phyloP scores from a whole-genome alignment of 2,329 filamentous ascomycete species.

The Paraphaeosphaeria sporulosa region DNA sequence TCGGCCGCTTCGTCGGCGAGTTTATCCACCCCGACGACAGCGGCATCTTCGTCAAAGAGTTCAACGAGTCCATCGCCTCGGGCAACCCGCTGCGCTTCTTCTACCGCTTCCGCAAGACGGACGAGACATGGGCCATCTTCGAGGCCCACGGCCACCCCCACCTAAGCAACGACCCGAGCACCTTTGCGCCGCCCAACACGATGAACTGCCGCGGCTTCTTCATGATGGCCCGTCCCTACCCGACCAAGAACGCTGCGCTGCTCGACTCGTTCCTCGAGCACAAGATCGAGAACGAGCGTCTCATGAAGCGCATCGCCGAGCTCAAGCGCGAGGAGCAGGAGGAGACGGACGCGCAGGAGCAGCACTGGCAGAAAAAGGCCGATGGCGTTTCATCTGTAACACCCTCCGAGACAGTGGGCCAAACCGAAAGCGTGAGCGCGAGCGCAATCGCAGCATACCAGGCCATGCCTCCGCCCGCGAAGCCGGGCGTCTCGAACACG shows the following conservation, averaged over 20 bases:
- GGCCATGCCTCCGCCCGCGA: conserved; percentile 72
- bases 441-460: conserved; percentile 53
- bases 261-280: conserved; percentile 95
- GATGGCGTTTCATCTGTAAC: conserved; percentile 64
- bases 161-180: conserved; percentile 73
- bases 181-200: conserved; percentile 66
- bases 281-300: conserved; percentile 92
- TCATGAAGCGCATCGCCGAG: conserved; percentile 84
- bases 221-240: conserved; percentile 90
- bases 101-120: conserved; percentile 80
- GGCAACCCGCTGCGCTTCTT: conserved; percentile 84
- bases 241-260: conserved; percentile 83
- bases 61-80: conserved; percentile 86
- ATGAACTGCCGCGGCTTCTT: conserved; percentile 86
- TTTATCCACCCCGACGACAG: conserved; percentile 87
- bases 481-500: conserved; percentile 67
- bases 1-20: conserved; percentile 79
- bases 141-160: conserved; percentile 94
- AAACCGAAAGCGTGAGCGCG: conserved; percentile 40
- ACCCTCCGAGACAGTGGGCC: conserved; percentile 50
- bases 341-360: conserved; percentile 72
- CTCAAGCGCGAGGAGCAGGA: conserved; percentile 85
- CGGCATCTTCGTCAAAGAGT: conserved; percentile 81
- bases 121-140: conserved; percentile 79
- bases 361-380: conserved; percentile 66